Evolutionary conservation across 768 basidiomycete genomes (phyloP).

Genomic region (Pleurotus platypus): DNA sequence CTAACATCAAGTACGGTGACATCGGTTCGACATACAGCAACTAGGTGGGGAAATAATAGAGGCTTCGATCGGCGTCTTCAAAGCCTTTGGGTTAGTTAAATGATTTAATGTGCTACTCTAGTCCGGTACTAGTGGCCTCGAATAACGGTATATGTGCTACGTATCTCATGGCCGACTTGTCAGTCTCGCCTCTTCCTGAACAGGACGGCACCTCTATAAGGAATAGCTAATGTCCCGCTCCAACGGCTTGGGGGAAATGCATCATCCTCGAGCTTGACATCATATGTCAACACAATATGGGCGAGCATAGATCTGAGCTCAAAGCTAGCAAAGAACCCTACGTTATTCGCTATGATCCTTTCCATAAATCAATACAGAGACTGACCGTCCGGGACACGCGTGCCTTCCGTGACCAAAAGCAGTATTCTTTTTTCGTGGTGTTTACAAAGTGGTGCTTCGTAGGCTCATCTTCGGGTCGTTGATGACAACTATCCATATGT

Average conservation of each 20-base stretch:
- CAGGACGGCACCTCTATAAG: not conserved
- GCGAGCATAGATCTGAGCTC: slow-evolving; percentile 20
- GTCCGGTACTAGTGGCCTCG: no score
- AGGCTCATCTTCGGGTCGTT: slow-evolving; percentile 16
- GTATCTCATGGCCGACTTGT: no score
- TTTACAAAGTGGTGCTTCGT: slow-evolving; percentile 12
- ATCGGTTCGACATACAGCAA: slow-evolving; percentile 31
- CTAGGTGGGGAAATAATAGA: not conserved
- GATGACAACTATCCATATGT: slow-evolving; percentile 27
- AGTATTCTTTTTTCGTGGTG: slow-evolving; percentile 10
- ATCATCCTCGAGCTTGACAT: slow-evolving; percentile 21
- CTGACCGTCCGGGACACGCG: slow-evolving; percentile 13
- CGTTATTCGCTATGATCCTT: not conserved
- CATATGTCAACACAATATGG: slow-evolving; percentile 19
- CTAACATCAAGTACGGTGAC: slow-evolving; percentile 38
- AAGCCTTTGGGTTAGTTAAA: no score
- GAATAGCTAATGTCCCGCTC: not conserved
- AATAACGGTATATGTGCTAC: no score
- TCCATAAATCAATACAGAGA: not conserved
- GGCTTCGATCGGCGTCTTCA: no score
- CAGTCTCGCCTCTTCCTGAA: not conserved
- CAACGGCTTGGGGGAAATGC: not conserved
- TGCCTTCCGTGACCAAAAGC: slow-evolving; percentile 21
- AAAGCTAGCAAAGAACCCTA: slow-evolving; percentile 18
- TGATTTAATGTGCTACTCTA: no score